phyloP scores from a whole-genome alignment of 106 monocot species.

The Amphibolis antarctica region DNA sequence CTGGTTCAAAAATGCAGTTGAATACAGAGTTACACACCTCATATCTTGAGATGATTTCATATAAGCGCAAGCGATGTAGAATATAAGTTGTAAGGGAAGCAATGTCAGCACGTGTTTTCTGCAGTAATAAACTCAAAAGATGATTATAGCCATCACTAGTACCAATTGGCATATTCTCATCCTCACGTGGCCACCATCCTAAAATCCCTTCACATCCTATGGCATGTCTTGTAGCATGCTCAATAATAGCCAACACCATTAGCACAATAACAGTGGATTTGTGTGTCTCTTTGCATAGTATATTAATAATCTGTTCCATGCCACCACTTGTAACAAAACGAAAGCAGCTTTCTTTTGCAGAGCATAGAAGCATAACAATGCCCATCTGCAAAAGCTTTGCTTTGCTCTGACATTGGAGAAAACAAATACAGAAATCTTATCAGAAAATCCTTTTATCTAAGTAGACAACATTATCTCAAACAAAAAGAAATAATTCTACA shows the following conservation, averaged over 20 bases:
- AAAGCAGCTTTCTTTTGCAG: constrained; percentile 65
- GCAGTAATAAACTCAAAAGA: constrained; percentile 62
- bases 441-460: neutral
- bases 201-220: constrained; percentile 95
- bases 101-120: constrained; percentile 73
- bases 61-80: constrained; percentile 69
- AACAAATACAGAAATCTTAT: neutral
- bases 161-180: constrained; percentile 42
- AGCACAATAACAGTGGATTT: constrained; percentile 39
- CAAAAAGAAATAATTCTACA: neutral
- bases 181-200: constrained; percentile 85
- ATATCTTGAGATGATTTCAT: constrained; percentile 63
- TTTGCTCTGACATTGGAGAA: constrained; percentile 43
- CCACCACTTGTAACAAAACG: constrained; percentile 62
- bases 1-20: neutral
- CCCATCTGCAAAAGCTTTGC: constrained; percentile 34
- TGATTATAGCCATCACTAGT: constrained; percentile 72
- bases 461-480: neutral
- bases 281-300: constrained; percentile 33
- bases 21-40: constrained; percentile 71
- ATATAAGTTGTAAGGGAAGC: constrained; percentile 68
- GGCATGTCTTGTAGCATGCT: constrained; percentile 67
- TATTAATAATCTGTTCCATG: constrained; percentile 52
- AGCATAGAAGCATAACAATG: constrained; percentile 57
- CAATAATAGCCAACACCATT: constrained; percentile 58